Evolutionary conservation across 352 stramenopile genomes (phyloP), one percentile per base, ranked within the genome.

Genomic region (Pythium oligandrum): DNA sequence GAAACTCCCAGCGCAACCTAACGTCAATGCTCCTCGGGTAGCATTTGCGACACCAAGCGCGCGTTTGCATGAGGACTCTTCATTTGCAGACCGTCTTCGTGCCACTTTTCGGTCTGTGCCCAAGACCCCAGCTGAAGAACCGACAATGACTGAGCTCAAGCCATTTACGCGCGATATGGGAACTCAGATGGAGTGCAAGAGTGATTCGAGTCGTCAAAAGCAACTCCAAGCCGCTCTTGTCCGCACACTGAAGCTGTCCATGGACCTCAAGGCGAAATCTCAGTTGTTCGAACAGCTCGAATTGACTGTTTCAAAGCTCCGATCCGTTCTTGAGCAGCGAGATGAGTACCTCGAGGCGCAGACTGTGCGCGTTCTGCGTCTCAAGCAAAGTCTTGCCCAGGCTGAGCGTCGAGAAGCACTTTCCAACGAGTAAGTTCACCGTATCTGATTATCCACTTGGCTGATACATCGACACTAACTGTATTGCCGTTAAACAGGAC

Each of bases 51-150:
- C 42, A 12, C 61, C 55, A 6, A 48, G 50, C 4, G 9, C 8
- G 40, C 61, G 39, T 7, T 3, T 63, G 26, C 45, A 68, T 26
- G 35, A 2, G 5, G 40, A 44, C 1, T 40, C 46, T 3, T 40
- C 40, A 8, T 58, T 52, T 38, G 50, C 47, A 6, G 42, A 58
- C 31, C 61, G 55, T 17, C 50, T 68, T 44, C 55, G 61, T 26
- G 44, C 61, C 0, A 49, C 45, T 4, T 45, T 68, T 33, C 55
- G 49, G 2, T 61, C 51, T 31, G 45, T 34, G 30, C 40, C 31
- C 26, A 4, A 38, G 7, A 26, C 49, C 9, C 1, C 11, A 30
- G 17, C 6, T 31, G 40, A 34, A 43, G 42, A 50, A 10, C 1
- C 11, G 5, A 40, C 49, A 10, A 33, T 26, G 12, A 63, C 55